These are phyloP conservation scores for Arabidopsis suecica DNA, from an alignment of 345 rosid species.

Conservation along the genomic window DNA sequence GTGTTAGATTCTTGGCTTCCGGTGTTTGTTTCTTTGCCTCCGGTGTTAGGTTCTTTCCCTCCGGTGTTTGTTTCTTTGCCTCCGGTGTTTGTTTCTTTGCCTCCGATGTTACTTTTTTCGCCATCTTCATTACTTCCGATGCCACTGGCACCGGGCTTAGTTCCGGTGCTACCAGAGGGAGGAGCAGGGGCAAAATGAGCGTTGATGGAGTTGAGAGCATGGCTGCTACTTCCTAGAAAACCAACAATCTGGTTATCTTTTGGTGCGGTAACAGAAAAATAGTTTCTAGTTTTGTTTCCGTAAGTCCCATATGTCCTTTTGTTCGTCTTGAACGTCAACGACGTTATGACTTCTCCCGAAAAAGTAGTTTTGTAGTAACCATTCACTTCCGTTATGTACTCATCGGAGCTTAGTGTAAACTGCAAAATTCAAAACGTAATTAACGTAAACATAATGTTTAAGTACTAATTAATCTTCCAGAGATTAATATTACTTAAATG, in stretches of 20 bases:
- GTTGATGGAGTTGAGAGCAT: constrained; percentile 35
- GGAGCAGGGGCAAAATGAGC: constrained; percentile 2
- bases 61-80: background rate
- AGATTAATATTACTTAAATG: background rate
- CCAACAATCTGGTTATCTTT: constrained; percentile 22
- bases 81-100: background rate
- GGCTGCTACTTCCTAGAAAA: constrained; percentile 30
- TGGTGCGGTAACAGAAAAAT: constrained; percentile 26
- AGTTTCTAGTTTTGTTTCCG: constrained; percentile 19
- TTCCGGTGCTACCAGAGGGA: background rate
- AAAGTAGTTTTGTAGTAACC: constrained; percentile 24
- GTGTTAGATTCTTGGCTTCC: background rate
- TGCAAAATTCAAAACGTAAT: background rate
- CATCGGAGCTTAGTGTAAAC: constrained; percentile 31
- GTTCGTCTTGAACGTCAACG: constrained; percentile 33
- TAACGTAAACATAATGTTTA: background rate
- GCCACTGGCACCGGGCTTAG: too few species aligned
- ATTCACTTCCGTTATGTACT: constrained; percentile 26
- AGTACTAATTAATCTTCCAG: background rate
- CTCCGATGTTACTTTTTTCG: too few species aligned
- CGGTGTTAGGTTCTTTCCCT: too few species aligned
- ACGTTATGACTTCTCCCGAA: constrained; percentile 11
- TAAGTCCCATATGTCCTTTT: constrained; percentile 38
- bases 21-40: too few species aligned
- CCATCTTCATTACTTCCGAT: too few species aligned